Conservation (phyloP, 768 basidiomycete genomes). For the Pleurotus tuber-regium region DNA sequence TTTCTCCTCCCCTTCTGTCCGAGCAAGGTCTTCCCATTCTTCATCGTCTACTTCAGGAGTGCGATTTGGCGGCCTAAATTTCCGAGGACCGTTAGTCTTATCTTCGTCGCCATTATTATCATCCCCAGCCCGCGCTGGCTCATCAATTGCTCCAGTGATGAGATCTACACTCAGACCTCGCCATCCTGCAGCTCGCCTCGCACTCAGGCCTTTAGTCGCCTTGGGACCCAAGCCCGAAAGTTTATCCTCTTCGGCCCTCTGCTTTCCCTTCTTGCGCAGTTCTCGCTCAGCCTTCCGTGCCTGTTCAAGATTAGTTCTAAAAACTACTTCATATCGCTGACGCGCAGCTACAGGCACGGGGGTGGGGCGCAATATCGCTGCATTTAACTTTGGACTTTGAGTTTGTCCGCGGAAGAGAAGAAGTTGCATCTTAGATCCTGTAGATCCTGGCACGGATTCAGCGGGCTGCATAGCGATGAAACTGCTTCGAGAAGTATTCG, state of each 20-base stretch:
- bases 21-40: conserved; percentile 31
- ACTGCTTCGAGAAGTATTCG: conserved; percentile 32
- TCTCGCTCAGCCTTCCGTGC: conserved; percentile 38
- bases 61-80: conserved; percentile 15
- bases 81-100: conserved; percentile 10
- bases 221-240: conserved; percentile 21
- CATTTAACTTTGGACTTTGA: conserved; percentile 26
- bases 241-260: conserved; percentile 35
- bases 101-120: conserved; percentile 11
- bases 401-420: conserved; percentile 7
- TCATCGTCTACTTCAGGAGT: conserved; percentile 29
- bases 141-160: conserved; percentile 44
- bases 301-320: conserved; percentile 56
- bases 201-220: conserved; percentile 31
- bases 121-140: conserved; percentile 13
- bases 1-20: conserved; percentile 35
- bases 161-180: conserved; percentile 68
- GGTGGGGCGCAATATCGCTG: conserved; percentile 46
- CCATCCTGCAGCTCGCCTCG: conserved; percentile 68
- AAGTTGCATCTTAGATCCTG: conserved; percentile 14
- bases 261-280: conserved; percentile 19
- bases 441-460: conserved; percentile 14
- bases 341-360: conserved; percentile 67
- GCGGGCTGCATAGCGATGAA: conserved; percentile 21
- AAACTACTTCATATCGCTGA: conserved; percentile 66